phyloP scores from a whole-genome alignment of 140 eudicot species.

The Bidens hawaiensis region DNA sequence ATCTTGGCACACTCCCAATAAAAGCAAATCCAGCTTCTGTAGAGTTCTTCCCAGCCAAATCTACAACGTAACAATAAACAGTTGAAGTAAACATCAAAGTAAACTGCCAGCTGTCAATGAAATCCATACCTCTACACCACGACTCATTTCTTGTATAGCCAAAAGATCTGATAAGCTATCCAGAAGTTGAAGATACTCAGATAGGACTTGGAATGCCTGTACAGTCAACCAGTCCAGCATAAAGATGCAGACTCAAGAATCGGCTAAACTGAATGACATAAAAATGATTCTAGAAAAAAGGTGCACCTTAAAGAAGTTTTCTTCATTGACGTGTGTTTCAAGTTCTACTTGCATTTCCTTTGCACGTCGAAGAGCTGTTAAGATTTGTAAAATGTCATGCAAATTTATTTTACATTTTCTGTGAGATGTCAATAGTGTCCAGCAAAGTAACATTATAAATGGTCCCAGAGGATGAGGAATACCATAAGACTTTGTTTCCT shows the following conservation, averaged over 20 bases:
- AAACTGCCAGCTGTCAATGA: conserved; percentile 8
- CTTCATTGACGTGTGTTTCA: conserved; percentile 79
- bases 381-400: conserved; percentile 81
- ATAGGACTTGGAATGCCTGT: conserved; percentile 93
- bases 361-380: conserved; percentile 76
- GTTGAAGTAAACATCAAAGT: conserved; percentile 6
- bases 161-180: conserved; percentile 87
- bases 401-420: conserved; percentile 12
- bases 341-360: conserved; percentile 72
- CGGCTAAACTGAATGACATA: conserved; percentile 3
- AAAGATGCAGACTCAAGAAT: conserved; percentile 1
- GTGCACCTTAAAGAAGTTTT: conserved; percentile 72
- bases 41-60: conserved; percentile 92
- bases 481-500: conserved; percentile 93
- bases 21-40: conserved; percentile 88
- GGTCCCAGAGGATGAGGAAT: conserved; percentile 10
- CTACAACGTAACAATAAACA: conserved; percentile 39
- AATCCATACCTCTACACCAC: conserved; percentile 71
- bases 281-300: background rate
- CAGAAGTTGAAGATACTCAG: conserved; percentile 89
- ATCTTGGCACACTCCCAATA: conserved; percentile 90
- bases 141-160: conserved; percentile 91
- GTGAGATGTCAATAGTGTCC: conserved; percentile 15
- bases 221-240: conserved; percentile 19
- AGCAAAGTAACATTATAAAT: conserved; percentile 6